These are phyloP conservation scores for Xylaria sp. DNA, from an alignment of 2,329 filamentous ascomycete species.

Conservation along the genomic window DNA sequence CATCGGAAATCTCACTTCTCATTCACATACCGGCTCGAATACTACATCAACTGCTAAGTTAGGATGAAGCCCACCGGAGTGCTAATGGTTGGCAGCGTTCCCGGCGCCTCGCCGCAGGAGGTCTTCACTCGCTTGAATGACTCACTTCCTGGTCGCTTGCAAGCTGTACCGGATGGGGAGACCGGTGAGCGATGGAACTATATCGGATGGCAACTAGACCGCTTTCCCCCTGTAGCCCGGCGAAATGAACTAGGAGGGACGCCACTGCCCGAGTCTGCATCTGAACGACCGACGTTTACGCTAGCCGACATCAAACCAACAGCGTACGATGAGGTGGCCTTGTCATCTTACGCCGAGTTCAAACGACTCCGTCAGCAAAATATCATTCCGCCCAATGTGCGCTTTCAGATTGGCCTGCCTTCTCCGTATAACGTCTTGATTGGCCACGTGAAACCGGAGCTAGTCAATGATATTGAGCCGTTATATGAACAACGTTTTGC, in stretches of 20 bases:
- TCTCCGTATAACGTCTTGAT: constrained; percentile 40
- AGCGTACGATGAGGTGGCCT: constrained; percentile 39
- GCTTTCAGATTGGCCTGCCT: constrained; percentile 42
- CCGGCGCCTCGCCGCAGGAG: constrained; percentile 38
- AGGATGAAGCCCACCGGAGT: constrained; percentile 41
- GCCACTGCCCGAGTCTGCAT: constrained; percentile 35
- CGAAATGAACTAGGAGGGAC: constrained; percentile 38
- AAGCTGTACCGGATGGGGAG: constrained; percentile 42
- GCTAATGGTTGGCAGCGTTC: constrained; percentile 45
- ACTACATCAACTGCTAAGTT: constrained; percentile 28
- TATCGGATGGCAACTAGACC: constrained; percentile 40
- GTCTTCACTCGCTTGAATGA: constrained; percentile 38
- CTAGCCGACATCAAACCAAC: constrained; percentile 41
- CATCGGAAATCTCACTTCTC: constrained; percentile 7
- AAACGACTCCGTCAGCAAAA: constrained; percentile 40
- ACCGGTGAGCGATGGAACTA: constrained; percentile 42
- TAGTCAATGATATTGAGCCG: constrained; percentile 37
- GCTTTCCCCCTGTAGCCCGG: constrained; percentile 37
- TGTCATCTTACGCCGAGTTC: constrained; percentile 41
- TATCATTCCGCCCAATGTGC: constrained; percentile 35
- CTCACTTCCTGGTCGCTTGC: constrained; percentile 39
- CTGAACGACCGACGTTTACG: constrained; percentile 36
- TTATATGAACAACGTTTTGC: constrained; percentile 42
- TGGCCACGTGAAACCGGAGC: constrained; percentile 39
- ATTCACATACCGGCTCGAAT: constrained; percentile 14